Evolutionary conservation across 148 eudicot species (phyloP).

Genomic region (Chenopodium album): DNA sequence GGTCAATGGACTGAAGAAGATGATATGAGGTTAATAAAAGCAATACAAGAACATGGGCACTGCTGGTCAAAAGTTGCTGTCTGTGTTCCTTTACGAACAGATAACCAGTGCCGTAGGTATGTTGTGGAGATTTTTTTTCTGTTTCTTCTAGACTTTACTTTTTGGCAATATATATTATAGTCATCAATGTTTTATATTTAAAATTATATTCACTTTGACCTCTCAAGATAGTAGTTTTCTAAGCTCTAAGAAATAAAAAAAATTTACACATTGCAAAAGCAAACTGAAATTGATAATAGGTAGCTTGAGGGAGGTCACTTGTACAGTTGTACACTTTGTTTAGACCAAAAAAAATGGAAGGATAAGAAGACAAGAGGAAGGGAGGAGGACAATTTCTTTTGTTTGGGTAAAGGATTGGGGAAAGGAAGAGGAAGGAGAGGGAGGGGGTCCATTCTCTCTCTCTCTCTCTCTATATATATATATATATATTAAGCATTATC

Average conservation of each 20-base stretch:
- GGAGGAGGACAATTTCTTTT: no score
- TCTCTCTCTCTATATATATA: no score
- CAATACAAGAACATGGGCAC: conserved; percentile 58
- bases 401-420: no score
- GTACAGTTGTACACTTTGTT: not conserved
- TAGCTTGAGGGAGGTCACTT: not conserved
- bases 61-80: conserved; percentile 82
- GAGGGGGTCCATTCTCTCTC: no score
- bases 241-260: not conserved
- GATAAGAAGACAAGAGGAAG: no score
- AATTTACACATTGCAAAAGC: not conserved
- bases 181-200: not conserved
- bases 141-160: no score
- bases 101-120: conserved; percentile 79
- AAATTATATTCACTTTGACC: not conserved
- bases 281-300: not conserved
- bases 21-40: conserved; percentile 61
- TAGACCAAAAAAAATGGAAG: no score
- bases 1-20: conserved; percentile 79
- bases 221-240: not conserved
- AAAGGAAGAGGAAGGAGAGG: no score
- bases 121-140: no score
- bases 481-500: no score
- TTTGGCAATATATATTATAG: not conserved
- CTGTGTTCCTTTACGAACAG: conserved; percentile 73